Evolutionary conservation across 1,139 yeast species (phyloP).

Genomic region (Magnusiomyces suaveolens): DNA sequence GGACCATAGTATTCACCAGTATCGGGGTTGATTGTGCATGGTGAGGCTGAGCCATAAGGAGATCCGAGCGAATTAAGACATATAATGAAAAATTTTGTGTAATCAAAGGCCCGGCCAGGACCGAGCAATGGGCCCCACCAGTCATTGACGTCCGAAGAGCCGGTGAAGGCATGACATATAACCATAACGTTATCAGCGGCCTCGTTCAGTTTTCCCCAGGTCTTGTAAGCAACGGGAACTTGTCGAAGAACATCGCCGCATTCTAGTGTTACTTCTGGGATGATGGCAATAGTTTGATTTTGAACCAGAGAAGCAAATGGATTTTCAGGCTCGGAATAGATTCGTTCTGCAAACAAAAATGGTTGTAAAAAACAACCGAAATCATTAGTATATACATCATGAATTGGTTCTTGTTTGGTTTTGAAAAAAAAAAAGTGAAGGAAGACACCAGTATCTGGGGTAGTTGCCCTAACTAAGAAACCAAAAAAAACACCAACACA

Average conservation of each 20-base stretch:
- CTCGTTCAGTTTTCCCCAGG: constrained; percentile 79
- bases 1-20: constrained; percentile 83
- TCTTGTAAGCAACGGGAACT: constrained; percentile 89
- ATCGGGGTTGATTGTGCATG: constrained; percentile 63
- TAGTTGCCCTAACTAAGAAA: neutral
- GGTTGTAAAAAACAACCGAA: too few relatives aligned
- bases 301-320: constrained; percentile 64
- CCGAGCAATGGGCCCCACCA: constrained; percentile 99
- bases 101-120: constrained; percentile 79
- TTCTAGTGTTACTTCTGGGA: constrained; percentile 71
- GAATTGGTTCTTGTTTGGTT: too few relatives aligned
- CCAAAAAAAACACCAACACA: neutral
- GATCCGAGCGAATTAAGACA: constrained; percentile 89
- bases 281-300: constrained; percentile 70
- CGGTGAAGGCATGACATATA: constrained; percentile 91
- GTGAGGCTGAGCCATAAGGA: constrained; percentile 94
- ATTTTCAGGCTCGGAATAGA: constrained; percentile 44
- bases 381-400: too few relatives aligned
- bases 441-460: neutral
- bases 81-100: constrained; percentile 70
- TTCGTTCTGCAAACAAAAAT: constrained; percentile 17
- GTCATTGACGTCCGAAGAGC: constrained; percentile 88
- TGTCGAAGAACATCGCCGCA: constrained; percentile 65
- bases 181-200: constrained; percentile 65
- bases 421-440: neutral